Conservation (phyloP, 1,284 basidiomycete genomes). For the Austropuccinia psidii region DNA sequence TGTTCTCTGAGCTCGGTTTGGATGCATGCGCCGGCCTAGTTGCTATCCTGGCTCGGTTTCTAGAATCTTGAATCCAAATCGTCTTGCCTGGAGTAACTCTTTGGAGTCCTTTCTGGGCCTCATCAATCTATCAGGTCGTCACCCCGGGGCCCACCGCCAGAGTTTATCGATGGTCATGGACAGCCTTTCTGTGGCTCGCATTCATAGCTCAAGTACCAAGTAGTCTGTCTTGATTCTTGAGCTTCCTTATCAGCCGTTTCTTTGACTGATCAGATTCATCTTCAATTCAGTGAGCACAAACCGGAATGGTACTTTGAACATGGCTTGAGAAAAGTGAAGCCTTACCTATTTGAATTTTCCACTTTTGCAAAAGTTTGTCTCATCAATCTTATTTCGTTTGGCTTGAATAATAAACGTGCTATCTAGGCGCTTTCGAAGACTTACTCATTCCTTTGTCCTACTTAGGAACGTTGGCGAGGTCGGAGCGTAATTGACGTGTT, state of each 20-base stretch:
- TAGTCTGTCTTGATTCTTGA: not conserved
- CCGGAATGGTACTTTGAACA: conserved; percentile 33
- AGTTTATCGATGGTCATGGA: too few relatives aligned
- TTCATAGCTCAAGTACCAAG: conserved; percentile 31
- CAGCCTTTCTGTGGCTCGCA: too few relatives aligned
- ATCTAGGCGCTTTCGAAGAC: not conserved
- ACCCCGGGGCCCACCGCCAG: not conserved
- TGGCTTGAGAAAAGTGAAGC: conserved; percentile 29
- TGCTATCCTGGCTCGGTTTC: too few relatives aligned
- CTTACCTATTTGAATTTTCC: conserved; percentile 31
- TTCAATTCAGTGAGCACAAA: conserved; percentile 7
- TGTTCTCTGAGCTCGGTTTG: too few relatives aligned
- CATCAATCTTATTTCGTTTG: not conserved
- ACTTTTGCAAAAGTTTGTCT: conserved; percentile 30
- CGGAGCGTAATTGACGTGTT: conserved; percentile 33
- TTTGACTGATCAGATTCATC: not conserved
- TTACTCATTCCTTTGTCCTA: not conserved
- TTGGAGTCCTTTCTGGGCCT: not conserved
- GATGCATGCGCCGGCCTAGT: too few relatives aligned
- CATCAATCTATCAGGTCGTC: not conserved
- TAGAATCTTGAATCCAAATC: too few relatives aligned
- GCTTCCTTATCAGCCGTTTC: not conserved
- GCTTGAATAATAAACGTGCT: not conserved
- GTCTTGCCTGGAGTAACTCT: too few relatives aligned
- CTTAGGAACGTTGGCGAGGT: conserved; percentile 34